Percentiles rank a stretch among this genome's conserved stretches.
These are phyloP conservation scores for Centrapalus pauciflorus DNA, from an alignment of 129 eudicot species.

Conservation along the genomic window DNA sequence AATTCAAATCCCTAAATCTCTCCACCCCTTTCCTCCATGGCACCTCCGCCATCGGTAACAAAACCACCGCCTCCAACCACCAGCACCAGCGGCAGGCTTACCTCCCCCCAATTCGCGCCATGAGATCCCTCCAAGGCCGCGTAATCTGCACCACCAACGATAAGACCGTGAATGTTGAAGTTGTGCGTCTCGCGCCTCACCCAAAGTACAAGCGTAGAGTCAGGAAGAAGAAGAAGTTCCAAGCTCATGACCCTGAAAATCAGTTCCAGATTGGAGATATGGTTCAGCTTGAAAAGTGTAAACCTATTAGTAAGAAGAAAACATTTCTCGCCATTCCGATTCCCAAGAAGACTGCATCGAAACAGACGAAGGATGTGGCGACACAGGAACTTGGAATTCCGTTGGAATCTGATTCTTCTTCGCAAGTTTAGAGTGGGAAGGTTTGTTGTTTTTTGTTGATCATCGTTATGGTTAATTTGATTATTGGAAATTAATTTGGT, in stretches of 20 bases:
- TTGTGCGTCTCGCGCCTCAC: conserved; percentile 76
- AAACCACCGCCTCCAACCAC: conserved; percentile 23
- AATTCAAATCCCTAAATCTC: conserved; percentile 64
- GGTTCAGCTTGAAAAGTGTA: conserved; percentile 74
- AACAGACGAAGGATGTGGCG: conserved; percentile 12
- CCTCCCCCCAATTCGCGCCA: conserved; percentile 58
- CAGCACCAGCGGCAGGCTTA: conserved; percentile 13
- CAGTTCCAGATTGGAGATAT: conserved; percentile 66
- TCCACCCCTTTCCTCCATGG: conserved; percentile 73
- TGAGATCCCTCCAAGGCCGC: conserved; percentile 66
- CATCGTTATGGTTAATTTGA: not conserved
- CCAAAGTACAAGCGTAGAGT: conserved; percentile 93
- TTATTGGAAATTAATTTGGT: conserved; percentile 1
- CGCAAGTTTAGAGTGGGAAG: conserved; percentile 24
- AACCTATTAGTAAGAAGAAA: conserved; percentile 85
- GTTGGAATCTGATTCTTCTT: conserved; percentile 39
- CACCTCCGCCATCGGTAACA: conserved; percentile 41
- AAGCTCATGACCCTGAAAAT: conserved; percentile 89
- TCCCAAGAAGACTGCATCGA: conserved; percentile 28
- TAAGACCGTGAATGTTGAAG: conserved; percentile 88
- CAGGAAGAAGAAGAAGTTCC: conserved; percentile 83
- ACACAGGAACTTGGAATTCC: conserved; percentile 54
- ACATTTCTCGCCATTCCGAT: conserved; percentile 66
- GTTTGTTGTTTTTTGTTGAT: conserved; percentile 10
- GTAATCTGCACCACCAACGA: conserved; percentile 77